Conservation (phyloP, 441 rosid genomes). For the Erodium trifolium region DNA sequence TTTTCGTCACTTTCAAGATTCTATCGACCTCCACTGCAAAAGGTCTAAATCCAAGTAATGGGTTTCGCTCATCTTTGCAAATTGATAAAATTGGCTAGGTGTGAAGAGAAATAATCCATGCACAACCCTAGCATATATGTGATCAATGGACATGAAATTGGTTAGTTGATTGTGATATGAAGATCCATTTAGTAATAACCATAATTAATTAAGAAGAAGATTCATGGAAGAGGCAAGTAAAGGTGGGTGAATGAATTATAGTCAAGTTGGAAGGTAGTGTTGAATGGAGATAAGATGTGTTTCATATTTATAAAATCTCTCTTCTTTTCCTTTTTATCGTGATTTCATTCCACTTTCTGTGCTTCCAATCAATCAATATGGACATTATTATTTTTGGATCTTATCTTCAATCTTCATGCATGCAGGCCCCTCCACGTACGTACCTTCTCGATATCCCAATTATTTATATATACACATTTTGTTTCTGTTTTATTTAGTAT, state of each 20-base stretch:
- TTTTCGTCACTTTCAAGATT: no score
- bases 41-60: neutral
- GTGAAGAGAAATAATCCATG: no score
- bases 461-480: neutral
- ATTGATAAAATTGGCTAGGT: neutral
- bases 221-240: neutral
- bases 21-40: no score
- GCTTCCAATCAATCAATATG: constrained; percentile 6
- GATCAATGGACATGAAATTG: no score
- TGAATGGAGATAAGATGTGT: constrained; percentile 2
- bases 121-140: no score
- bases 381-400: neutral
- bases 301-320: neutral
- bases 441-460: neutral
- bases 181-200: no score
- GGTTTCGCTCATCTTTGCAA: neutral
- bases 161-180: no score
- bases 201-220: no score
- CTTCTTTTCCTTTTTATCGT: neutral
- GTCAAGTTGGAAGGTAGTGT: neutral
- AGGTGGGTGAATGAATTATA: constrained; percentile 1
- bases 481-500: neutral
- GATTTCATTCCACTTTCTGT: neutral
- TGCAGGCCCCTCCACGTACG: neutral
- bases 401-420: neutral